Conservation (phyloP, 2,329 filamentous ascomycete genomes). For the Didymella keratinophila region DNA sequence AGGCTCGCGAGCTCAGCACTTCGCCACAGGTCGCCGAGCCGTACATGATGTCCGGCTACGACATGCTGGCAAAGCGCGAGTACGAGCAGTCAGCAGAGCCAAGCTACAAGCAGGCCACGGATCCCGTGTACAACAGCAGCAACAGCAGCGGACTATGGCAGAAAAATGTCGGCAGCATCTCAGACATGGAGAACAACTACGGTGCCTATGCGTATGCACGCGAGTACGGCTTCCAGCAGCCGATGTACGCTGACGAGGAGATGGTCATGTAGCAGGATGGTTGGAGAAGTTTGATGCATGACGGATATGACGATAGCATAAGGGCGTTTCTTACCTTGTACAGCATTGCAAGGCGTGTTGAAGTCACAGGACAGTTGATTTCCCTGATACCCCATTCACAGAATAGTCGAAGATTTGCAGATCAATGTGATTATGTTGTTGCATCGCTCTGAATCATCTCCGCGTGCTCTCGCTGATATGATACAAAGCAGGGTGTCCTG, state of each 20-base stretch:
- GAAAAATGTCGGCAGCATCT: conserved; percentile 54
- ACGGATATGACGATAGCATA: conserved; percentile 7
- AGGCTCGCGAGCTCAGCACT: conserved; percentile 32
- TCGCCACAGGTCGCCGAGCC: conserved; percentile 68
- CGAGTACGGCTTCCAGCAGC: conserved; percentile 56
- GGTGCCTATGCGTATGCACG: conserved; percentile 66
- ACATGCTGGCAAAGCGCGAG: conserved; percentile 70
- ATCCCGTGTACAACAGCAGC: conserved; percentile 70
- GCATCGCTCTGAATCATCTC: background rate
- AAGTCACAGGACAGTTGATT: conserved; percentile 4
- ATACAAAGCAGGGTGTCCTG: conserved; percentile 19
- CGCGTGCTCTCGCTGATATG: conserved; percentile 4
- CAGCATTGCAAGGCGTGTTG: background rate
- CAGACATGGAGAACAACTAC: conserved; percentile 73
- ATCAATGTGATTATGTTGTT: conserved; percentile 8
- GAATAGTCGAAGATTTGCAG: background rate
- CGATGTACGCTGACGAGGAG: conserved; percentile 46
- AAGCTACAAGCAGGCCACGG: conserved; percentile 65
- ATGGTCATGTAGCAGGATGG: conserved; percentile 51
- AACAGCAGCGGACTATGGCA: conserved; percentile 56
- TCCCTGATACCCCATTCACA: conserved; percentile 9
- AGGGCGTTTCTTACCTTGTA: conserved; percentile 5
- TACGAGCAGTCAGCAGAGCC: conserved; percentile 61
- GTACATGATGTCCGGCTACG: conserved; percentile 86
- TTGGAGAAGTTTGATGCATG: too few species aligned